Evolutionary conservation across 306 rosid species (phyloP), one percentile per base, ranked within the genome.

Genomic region (Quercus bicolor): DNA sequence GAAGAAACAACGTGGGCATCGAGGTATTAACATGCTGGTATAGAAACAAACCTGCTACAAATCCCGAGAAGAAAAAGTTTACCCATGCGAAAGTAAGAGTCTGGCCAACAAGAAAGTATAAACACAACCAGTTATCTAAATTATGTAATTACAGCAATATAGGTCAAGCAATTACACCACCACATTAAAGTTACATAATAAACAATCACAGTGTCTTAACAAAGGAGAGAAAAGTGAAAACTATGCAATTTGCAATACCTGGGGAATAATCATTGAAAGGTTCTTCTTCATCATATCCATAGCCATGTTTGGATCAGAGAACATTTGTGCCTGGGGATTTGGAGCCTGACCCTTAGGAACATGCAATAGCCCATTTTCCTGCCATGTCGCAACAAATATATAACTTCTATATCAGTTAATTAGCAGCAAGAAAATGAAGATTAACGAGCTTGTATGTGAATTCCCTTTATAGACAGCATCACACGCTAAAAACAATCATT

Each of bases 241-340:
- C 20, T 21, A 68, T 21, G 75, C 66, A 83, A 78, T 72, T 71
- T 54, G 28, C 59, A 65, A 75, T 70, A 93, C 99, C 97, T 95
- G 99, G 59, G 99, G 99, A 76, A 95, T 85, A 79, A 95, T 93
- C 99, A 95, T 95, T 16, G 99, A 95, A 70, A 95, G 97, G 77
- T 95, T 95, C 82, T 95, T 95, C 94, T 95, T 95, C 99, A 95
- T 95, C 99, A 95, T 95, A 82, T 95, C 99, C 97, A 93, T 91
- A 57, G 99, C 99, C 99, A 95, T 95, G 83, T 95, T 95, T 19
- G 99, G 99, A 89, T 95, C 99, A 31, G 98, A 93, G 78, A 95
- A 93, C 99, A 95, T 95, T 61, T 95, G 99, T 1, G 99, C 99
- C 75, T 95, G 99, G 19, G 98, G 87, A 85, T 95, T 93, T 79